Conservation (phyloP, 2,329 filamentous ascomycete genomes). For the Myriosclerotinia scirpicola region DNA sequence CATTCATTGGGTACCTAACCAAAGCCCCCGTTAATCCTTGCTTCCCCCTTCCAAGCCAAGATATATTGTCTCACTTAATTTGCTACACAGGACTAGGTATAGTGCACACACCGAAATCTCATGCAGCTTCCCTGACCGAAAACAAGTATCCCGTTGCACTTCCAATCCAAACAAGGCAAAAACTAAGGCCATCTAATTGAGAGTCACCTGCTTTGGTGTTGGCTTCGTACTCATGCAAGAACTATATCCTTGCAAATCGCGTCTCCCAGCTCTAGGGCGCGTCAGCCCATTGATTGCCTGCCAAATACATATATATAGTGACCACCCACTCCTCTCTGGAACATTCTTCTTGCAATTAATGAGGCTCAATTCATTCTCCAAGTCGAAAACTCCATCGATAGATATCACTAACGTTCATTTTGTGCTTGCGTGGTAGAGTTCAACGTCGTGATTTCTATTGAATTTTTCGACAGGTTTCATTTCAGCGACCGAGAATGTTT, state of each 20-base stretch:
- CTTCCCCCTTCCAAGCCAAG: conserved; percentile 2
- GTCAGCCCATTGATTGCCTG: conserved; percentile 18
- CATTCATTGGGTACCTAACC: background rate
- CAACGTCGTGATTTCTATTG: conserved; percentile 5
- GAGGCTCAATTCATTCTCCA: conserved; percentile 1
- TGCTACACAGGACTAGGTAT: background rate
- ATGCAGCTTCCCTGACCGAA: conserved; percentile 8
- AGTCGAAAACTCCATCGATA: background rate
- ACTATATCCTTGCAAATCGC: conserved; percentile 12
- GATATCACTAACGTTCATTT: conserved; percentile 7
- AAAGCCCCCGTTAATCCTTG: conserved; percentile 8
- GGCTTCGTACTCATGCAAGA: conserved; percentile 9
- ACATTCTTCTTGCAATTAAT: conserved; percentile 9
- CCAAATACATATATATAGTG: conserved; percentile 9
- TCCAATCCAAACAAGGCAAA: conserved; percentile 14
- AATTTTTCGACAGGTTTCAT: background rate
- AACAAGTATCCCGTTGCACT: background rate
- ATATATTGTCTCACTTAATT: conserved; percentile 2
- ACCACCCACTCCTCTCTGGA: conserved; percentile 11
- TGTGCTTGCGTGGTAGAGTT: conserved; percentile 3
- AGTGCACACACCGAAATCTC: conserved; percentile 3
- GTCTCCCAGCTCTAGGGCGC: conserved; percentile 11
- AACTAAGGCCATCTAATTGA: background rate
- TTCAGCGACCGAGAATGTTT: conserved; percentile 32
- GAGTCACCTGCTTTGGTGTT: conserved; percentile 21